Conservation (phyloP, 257 asterid genomes). For the Solanum chmielewskii region DNA sequence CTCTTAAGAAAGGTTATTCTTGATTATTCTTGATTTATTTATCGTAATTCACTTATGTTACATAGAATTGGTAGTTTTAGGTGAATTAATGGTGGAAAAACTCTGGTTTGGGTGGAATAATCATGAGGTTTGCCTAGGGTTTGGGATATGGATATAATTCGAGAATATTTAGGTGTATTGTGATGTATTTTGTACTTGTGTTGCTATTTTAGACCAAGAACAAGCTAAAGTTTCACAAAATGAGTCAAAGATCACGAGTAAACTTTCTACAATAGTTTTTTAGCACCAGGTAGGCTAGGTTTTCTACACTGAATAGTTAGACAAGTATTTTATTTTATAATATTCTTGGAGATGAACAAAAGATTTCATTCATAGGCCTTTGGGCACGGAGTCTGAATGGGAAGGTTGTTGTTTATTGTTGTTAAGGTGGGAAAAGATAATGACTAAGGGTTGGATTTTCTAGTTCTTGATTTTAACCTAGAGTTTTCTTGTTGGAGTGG, state of each 20-base stretch:
- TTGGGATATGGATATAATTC: not conserved
- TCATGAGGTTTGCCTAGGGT: not conserved
- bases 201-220: not conserved
- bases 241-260: not conserved
- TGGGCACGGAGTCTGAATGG: not conserved
- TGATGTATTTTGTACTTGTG: not conserved
- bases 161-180: not conserved
- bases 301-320: not conserved
- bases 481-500: not conserved
- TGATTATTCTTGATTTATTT: too few relatives aligned
- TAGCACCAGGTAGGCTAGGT: not conserved
- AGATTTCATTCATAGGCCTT: not conserved
- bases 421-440: not conserved
- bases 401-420: not conserved
- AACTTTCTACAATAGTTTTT: too few relatives aligned
- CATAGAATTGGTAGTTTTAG: not conserved
- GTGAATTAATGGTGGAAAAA: not conserved
- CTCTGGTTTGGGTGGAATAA: not conserved
- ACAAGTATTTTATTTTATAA: too few relatives aligned
- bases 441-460: not conserved
- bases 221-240: not conserved
- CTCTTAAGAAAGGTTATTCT: not conserved
- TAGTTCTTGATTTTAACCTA: not conserved
- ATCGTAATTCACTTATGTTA: not conserved
- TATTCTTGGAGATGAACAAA: not conserved